Evolutionary conservation across 2,329 filamentous ascomycete genomes (phyloP), one percentile per base, ranked within the genome.

Genomic region (Paramyrothecium sp.): DNA sequence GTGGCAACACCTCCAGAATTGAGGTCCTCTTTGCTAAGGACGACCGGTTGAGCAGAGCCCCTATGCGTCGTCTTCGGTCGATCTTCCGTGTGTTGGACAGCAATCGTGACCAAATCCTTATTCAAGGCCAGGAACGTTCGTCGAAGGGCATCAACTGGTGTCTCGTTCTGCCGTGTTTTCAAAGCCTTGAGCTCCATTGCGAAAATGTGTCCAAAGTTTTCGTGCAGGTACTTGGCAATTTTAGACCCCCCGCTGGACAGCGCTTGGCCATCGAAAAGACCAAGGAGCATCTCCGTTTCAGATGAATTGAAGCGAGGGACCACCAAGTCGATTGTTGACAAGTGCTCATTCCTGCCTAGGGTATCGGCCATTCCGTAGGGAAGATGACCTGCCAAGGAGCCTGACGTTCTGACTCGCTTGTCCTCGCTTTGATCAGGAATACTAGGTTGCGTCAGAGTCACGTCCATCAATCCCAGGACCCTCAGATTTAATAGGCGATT

Each of bases 321-420:
- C 20, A 99, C 92, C 75, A 99, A 88, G 71, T 99, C 95, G 58
- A 98, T 89, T 2, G 93, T 97, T 5, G 95, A 98, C 54, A 99
- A 77, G 71, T 99, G 95, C 73, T 99, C 95, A 65, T 94, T 93
- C 68, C 87, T 90, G 44, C 95, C 95, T 16, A 99, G 80, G 16
- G 91, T 96, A 74, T 99, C 95, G 8, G 95, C 95, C 93, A 99
- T 97, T 60, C 95, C 95, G 68, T 99, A 99, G 1, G 92, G 89
- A 73, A 99, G 84, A 33, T 91, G 89, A 2, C 94, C 94, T 20
- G 96, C 93, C 56, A 94, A 77, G 1, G 94, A 97, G n/a, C 93
- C 93, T 26, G 95, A 96, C n/a, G 95, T 98, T 67, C 95, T 87
- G 56, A 99, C 92, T 81, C 95, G 90, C 59, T 93, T 87, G 71